Evolutionary conservation across 345 rosid genomes (phyloP).

Genomic region (Carallia pectinifolia): DNA sequence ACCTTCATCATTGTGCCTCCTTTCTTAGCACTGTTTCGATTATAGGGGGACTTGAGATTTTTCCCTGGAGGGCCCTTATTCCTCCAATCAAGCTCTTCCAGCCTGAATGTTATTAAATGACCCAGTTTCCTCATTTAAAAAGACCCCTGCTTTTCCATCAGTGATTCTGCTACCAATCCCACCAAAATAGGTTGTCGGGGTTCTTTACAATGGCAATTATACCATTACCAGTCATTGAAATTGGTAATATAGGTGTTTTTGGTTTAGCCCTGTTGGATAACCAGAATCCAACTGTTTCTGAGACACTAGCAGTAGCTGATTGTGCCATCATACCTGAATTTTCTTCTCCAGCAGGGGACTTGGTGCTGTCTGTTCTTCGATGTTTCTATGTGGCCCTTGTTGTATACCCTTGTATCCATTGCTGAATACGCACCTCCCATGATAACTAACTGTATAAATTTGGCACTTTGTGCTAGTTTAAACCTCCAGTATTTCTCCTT

Average conservation of each 20-base stretch:
- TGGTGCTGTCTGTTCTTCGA: slow-evolving; percentile 16
- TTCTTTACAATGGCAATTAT: slow-evolving; percentile 84
- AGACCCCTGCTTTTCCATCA: slow-evolving; percentile 88
- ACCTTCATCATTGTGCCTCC: slow-evolving; percentile 38
- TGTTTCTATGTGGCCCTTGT: slow-evolving; percentile 50
- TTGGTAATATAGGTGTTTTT: slow-evolving; percentile 63
- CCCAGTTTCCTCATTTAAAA: slow-evolving; percentile 91
- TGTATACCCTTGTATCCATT: slow-evolving; percentile 72
- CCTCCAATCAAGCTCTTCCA: slow-evolving; percentile 78
- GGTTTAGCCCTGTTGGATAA: slow-evolving; percentile 24
- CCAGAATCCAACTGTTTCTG: slow-evolving; percentile 80
- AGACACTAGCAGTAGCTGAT: slow-evolving; percentile 19
- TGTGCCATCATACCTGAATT: slow-evolving; percentile 7
- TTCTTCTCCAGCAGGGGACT: slow-evolving; percentile 3
- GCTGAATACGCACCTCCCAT: slow-evolving; percentile 64
- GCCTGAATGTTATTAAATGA: slow-evolving; percentile 66
- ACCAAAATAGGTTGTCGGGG: slow-evolving; percentile 68
- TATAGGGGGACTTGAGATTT: slow-evolving; percentile 71
- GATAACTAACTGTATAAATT: slow-evolving; percentile 58
- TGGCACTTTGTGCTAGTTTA: slow-evolving; percentile 29
- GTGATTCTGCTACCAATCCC: slow-evolving; percentile 79
- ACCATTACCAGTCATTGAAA: slow-evolving; percentile 66
- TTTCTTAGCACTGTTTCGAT: slow-evolving; percentile 52
- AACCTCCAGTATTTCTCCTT: slow-evolving; percentile 22
- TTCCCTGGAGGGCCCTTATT: slow-evolving; percentile 83